Evolutionary conservation across 495 filamentous ascomycete species (phyloP), one percentile per base, ranked within the genome.

Genomic region (Penicillium antarcticum): DNA sequence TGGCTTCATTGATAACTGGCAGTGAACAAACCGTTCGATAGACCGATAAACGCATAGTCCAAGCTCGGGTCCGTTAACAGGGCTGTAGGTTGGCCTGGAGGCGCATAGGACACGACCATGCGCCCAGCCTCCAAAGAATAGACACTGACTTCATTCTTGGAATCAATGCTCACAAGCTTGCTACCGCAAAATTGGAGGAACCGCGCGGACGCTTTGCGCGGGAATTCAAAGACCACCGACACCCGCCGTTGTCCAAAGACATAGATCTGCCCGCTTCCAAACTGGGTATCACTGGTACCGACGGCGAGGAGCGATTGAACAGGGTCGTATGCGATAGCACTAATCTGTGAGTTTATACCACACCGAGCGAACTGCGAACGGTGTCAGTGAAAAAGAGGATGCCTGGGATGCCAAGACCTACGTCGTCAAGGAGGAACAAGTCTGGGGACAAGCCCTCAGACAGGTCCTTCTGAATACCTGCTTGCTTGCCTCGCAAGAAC

Each of bases 251-350:
- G 87, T 12, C 94, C 94, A 61, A 94, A 96, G 57, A 98, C 75
- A 69, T 94, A 94, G 64, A 98, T 91, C 67, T 89, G 83, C 17
- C 88, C 88, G 34, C 80, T 80, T 46, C 88, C 87, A 51, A 81
- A 91, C 54, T 85, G 79, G 32, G 87, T 87, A 68, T 88, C 87
- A 64, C 82, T 85, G 41, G 95, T 97, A 21, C 91, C 94, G 40
- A 97, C 80, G n/a, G 91, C 94, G 26, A 98, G 76, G 24, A 98
- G 84, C 16, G 91, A 96, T 65, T 97, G 94, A 18, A 95, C 77
- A 5, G 94, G 92, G 53, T 97, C 91, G 75, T 95, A 97, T 55
- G 92, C 86, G 37, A 97, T 62, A 19, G 80, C 83, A 56, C 84
- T 86, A 51, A 94, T 83, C 63, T 92, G 88, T 5, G 89, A 95